Percentiles rank a stretch among this genome's conserved stretches.
phyloP scores from a whole-genome alignment of 768 basidiomycete species.

The Russula sp. region DNA sequence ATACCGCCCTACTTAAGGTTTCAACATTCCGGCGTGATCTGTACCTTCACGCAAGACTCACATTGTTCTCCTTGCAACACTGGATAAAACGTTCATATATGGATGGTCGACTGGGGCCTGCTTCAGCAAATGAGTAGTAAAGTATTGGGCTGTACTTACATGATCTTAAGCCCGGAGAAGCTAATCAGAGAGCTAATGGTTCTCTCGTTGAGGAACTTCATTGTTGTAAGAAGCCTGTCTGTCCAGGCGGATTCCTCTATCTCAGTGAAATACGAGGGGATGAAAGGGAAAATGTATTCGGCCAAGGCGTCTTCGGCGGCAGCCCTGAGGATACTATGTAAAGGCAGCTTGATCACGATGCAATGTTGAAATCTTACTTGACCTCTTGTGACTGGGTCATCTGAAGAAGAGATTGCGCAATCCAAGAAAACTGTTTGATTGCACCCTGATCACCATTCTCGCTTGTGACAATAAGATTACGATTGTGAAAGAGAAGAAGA shows the following conservation, averaged over 20 bases:
- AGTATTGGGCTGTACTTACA: conserved; percentile 37
- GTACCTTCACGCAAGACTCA: conserved; percentile 34
- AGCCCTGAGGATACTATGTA: conserved; percentile 32
- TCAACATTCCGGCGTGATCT: neutral
- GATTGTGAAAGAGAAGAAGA: neutral
- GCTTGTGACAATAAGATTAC: conserved; percentile 34
- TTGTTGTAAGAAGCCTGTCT: conserved; percentile 66
- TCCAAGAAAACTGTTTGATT: conserved; percentile 84
- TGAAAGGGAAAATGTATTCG: conserved; percentile 80
- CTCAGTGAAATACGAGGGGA: conserved; percentile 43
- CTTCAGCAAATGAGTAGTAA: conserved; percentile 1
- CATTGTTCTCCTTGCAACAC: conserved; percentile 76
- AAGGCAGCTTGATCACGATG: neutral
- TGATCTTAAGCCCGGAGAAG: conserved; percentile 54
- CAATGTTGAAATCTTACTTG: conserved; percentile 35
- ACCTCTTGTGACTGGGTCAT: conserved; percentile 48
- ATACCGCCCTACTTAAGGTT: conserved; percentile 65
- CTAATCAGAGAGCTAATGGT: conserved; percentile 49
- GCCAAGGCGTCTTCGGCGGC: conserved; percentile 59
- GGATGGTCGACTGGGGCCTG: conserved; percentile 49
- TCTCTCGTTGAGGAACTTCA: conserved; percentile 57
- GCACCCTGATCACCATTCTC: conserved; percentile 73
- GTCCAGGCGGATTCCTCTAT: conserved; percentile 82
- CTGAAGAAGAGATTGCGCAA: conserved; percentile 67
- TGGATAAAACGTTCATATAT: conserved; percentile 63